Evolutionary conservation across 2,329 filamentous ascomycete genomes (phyloP).

Genomic region (Fusarium sp.): DNA sequence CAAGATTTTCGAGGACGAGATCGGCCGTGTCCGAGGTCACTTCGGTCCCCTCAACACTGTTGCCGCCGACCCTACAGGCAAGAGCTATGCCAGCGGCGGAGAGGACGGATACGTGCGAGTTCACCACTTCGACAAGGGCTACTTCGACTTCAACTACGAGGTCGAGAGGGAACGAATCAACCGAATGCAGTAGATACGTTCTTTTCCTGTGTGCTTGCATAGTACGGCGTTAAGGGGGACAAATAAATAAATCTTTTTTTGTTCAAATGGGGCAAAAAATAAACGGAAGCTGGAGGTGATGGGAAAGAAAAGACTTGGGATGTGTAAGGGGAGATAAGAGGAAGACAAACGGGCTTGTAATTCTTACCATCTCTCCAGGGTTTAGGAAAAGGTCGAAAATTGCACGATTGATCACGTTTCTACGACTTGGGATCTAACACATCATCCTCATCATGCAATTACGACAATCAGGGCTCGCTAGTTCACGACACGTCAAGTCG

Average conservation of each 20-base stretch:
- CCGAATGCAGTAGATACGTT: conserved; percentile 54
- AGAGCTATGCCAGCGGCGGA: conserved; percentile 92
- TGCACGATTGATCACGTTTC: conserved; percentile 44
- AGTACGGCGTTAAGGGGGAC: conserved; percentile 55
- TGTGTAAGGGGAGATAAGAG: conserved; percentile 36
- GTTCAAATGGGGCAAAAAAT: conserved; percentile 48
- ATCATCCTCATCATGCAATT: conserved; percentile 39
- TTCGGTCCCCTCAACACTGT: conserved; percentile 98
- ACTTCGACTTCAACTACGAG: conserved; percentile 99
- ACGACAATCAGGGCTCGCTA: conserved; percentile 27
- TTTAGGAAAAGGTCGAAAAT: conserved; percentile 46
- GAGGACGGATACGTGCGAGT: conserved; percentile 99
- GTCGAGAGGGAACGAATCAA: conserved; percentile 85
- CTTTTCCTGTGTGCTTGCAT: conserved; percentile 57
- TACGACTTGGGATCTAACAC: conserved; percentile 34
- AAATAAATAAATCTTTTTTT: conserved; percentile 48
- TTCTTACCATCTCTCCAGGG: conserved; percentile 49
- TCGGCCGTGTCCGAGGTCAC: conserved; percentile 95
- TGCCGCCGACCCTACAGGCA: conserved; percentile 90
- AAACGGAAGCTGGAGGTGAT: conserved; percentile 35
- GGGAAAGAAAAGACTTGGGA: conserved; percentile 25
- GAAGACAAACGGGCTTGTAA: conserved; percentile 47
- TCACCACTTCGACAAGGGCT: conserved; percentile 98
- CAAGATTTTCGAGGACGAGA: conserved; percentile 99
- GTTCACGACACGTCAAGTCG: conserved; percentile 26